Percentiles rank a stretch among this genome's conserved stretches.
Evolutionary conservation across 768 basidiomycete species (phyloP).

Genomic region (Trichaptum fuscoviolaceum): DNA sequence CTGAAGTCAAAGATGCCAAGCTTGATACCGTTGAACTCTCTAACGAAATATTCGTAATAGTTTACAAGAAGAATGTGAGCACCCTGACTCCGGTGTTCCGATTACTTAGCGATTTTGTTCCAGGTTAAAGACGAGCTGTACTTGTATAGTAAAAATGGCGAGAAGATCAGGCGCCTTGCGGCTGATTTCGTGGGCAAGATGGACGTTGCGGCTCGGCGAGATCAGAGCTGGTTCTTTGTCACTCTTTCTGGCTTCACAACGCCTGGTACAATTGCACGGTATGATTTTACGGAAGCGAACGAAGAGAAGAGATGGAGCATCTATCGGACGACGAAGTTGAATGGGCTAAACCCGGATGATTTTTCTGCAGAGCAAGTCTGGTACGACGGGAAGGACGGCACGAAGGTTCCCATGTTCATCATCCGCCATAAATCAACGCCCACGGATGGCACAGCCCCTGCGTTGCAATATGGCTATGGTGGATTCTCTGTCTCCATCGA

Average conservation of each 20-base stretch:
- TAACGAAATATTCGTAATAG: constrained; percentile 50
- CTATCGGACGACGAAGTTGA: constrained; percentile 52
- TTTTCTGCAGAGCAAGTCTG: constrained; percentile 74
- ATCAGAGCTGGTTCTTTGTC: constrained; percentile 58
- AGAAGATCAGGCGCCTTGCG: constrained; percentile 49
- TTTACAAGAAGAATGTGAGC: constrained; percentile 71
- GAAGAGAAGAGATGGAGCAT: constrained; percentile 53
- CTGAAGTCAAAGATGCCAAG: constrained; percentile 60
- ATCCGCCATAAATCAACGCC: constrained; percentile 67
- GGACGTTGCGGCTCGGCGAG: constrained; percentile 43
- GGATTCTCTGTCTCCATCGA: constrained; percentile 69
- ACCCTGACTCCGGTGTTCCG: not conserved
- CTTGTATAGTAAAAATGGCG: constrained; percentile 54
- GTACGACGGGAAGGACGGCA: constrained; percentile 76
- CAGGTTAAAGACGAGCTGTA: constrained; percentile 80
- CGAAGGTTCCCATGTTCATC: constrained; percentile 80
- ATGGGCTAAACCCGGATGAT: constrained; percentile 58
- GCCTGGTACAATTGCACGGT: constrained; percentile 60
- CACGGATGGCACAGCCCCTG: constrained; percentile 71
- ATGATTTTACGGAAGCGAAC: constrained; percentile 43
- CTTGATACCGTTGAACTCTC: constrained; percentile 46
- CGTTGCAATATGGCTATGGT: constrained; percentile 81
- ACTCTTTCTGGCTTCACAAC: constrained; percentile 64
- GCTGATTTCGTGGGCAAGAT: constrained; percentile 65
- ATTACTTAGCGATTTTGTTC: constrained; percentile 2